Conservation (phyloP, 139 green algal species). For the Auxenochlorella pyrenoidosa region DNA sequence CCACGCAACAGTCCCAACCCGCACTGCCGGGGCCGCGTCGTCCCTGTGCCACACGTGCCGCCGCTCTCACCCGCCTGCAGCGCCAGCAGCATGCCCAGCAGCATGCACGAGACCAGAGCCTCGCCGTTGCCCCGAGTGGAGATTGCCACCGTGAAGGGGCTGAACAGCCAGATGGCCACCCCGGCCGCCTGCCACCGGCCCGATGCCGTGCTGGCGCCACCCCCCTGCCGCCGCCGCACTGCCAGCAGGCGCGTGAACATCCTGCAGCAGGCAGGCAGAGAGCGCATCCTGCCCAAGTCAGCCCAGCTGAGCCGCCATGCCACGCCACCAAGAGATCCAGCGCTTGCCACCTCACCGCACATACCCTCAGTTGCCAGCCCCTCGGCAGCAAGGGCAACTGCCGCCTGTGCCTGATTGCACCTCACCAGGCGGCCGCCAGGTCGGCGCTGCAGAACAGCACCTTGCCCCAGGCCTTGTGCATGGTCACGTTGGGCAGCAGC, state of each 20-base stretch:
- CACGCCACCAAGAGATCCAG: no score
- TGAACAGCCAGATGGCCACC: slow-evolving; percentile 90
- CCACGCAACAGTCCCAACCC: no score
- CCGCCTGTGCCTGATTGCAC: no score
- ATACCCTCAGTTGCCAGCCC: background rate
- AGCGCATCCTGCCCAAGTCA: no score
- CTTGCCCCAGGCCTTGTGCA: slow-evolving; percentile 85
- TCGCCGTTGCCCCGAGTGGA: slow-evolving; percentile 93
- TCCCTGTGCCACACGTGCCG: background rate
- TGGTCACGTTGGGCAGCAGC: slow-evolving; percentile 84
- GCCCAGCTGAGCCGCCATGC: no score
- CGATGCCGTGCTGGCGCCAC: background rate
- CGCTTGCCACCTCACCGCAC: no score
- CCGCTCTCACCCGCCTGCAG: slow-evolving; percentile 40
- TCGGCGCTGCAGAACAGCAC: slow-evolving; percentile 83
- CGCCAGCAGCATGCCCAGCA: slow-evolving; percentile 75
- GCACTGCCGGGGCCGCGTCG: no score
- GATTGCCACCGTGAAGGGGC: slow-evolving; percentile 92
- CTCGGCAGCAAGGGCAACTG: no score
- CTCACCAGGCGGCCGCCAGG: slow-evolving; percentile 65
- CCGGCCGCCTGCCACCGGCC: background rate
- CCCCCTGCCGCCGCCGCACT: background rate
- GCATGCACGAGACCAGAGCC: slow-evolving; percentile 76
- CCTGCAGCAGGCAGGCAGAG: background rate
- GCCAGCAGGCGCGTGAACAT: slow-evolving; percentile 60